phyloP scores from a whole-genome alignment of 2,329 filamentous ascomycete genomes.

The Verticillium nubilum region DNA sequence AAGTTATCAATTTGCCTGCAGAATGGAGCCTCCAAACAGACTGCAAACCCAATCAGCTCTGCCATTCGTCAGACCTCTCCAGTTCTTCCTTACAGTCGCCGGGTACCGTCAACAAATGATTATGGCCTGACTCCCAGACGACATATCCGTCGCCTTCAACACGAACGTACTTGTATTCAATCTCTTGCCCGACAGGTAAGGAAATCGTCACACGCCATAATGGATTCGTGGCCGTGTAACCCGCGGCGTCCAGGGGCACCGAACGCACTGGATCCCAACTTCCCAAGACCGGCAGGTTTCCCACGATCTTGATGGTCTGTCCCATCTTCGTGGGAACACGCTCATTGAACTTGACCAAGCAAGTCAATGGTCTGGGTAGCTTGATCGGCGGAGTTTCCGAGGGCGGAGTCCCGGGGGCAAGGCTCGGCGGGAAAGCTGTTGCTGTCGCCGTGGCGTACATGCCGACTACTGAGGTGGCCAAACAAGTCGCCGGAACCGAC shows the following conservation, averaged over 20 bases:
- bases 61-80: slow-evolving; percentile 27
- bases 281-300: slow-evolving; percentile 54
- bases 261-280: slow-evolving; percentile 53
- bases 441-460: slow-evolving; percentile 45
- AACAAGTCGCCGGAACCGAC: slow-evolving; percentile 44
- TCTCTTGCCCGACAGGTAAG: slow-evolving; percentile 46
- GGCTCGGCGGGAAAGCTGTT: slow-evolving; percentile 28
- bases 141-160: slow-evolving; percentile 48
- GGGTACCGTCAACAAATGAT: slow-evolving; percentile 34
- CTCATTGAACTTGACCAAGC: slow-evolving; percentile 57
- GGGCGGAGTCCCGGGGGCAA: slow-evolving; percentile 25
- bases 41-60: slow-evolving; percentile 9
- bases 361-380: slow-evolving; percentile 31
- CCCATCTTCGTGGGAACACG: slow-evolving; percentile 52
- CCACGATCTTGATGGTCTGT: slow-evolving; percentile 60
- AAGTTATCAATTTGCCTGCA: no score
- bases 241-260: slow-evolving; percentile 48
- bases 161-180: slow-evolving; percentile 67
- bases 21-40: no score
- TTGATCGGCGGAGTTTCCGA: neutral
- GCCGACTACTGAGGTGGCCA: slow-evolving; percentile 37
- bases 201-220: slow-evolving; percentile 55
- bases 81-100: slow-evolving; percentile 20
- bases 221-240: slow-evolving; percentile 54
- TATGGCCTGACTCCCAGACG: slow-evolving; percentile 59